These are phyloP conservation scores for Wickerhamiella brachini DNA, from an alignment of 805 yeast species.

Conservation along the genomic window DNA sequence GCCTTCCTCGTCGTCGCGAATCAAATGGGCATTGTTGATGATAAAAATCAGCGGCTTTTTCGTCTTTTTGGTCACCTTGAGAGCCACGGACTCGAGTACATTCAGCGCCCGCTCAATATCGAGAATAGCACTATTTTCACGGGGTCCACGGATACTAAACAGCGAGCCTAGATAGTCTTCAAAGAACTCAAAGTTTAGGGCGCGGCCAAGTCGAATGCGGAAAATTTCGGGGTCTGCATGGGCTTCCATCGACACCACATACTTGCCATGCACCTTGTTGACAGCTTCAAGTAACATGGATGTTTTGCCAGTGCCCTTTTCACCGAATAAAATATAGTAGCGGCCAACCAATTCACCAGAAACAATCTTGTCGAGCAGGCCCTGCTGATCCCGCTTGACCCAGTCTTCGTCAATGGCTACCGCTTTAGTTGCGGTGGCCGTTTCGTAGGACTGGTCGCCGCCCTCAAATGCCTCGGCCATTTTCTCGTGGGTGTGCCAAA, in stretches of 20 bases:
- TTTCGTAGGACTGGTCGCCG: conserved; percentile 51
- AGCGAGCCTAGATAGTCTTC: conserved; percentile 77
- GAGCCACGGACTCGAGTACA: conserved; percentile 60
- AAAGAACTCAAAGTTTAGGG: conserved; percentile 55
- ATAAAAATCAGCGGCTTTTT: conserved; percentile 51
- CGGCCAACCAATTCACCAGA: conserved; percentile 52
- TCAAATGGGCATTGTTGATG: conserved; percentile 62
- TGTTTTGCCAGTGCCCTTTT: conserved; percentile 78
- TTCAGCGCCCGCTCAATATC: conserved; percentile 76
- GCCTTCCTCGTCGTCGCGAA: conserved; percentile 65
- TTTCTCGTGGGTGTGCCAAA: conserved; percentile 43
- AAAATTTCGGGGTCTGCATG: conserved; percentile 78
- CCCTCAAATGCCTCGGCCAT: conserved; percentile 52
- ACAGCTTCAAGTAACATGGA: conserved; percentile 61
- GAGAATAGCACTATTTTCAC: conserved; percentile 68
- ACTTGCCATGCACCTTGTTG: conserved; percentile 44
- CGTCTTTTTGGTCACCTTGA: conserved; percentile 25
- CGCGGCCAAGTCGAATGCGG: conserved; percentile 60
- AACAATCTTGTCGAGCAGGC: conserved; percentile 47
- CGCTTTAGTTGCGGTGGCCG: conserved; percentile 35
- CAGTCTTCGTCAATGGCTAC: conserved; percentile 29
- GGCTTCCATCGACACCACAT: conserved; percentile 64
- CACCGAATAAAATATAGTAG: conserved; percentile 63
- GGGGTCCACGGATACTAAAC: conserved; percentile 68
- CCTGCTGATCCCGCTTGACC: conserved; percentile 62